These are phyloP conservation scores for Corymbia maculata DNA, from an alignment of 345 rosid species.

Conservation along the genomic window DNA sequence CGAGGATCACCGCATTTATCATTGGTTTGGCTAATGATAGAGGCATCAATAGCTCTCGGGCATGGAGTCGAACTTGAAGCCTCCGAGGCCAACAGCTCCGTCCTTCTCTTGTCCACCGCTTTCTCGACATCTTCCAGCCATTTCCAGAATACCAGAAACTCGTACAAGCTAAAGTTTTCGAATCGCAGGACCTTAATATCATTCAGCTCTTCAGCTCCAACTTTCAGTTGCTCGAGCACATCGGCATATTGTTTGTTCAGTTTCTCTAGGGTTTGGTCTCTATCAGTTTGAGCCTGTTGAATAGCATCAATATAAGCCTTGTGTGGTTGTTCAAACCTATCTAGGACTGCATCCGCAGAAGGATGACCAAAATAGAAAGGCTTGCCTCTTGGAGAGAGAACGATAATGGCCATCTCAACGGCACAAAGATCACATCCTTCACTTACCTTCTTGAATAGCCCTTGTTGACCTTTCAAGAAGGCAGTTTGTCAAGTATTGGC, in stretches of 20 bases:
- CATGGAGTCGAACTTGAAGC: background rate
- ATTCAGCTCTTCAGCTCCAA: conserved; percentile 7
- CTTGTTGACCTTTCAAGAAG: conserved; percentile 38
- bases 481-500: conserved; percentile 34
- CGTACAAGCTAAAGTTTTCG: background rate
- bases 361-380: conserved; percentile 48
- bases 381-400: conserved; percentile 50
- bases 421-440: conserved; percentile 38
- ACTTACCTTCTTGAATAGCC: conserved; percentile 49
- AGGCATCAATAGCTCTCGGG: background rate
- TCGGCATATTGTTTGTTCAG: conserved; percentile 1
- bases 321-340: conserved; percentile 10
- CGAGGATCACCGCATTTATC: background rate
- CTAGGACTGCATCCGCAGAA: conserved; percentile 18
- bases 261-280: background rate
- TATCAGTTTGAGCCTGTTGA: background rate
- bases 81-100: background rate
- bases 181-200: background rate
- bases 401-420: conserved; percentile 32
- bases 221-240: conserved; percentile 7
- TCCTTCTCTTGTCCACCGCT: background rate
- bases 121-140: background rate
- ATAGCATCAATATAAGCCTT: background rate
- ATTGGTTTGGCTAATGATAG: background rate
- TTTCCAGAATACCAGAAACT: background rate